These are phyloP conservation scores for Puccinia novopanici DNA, from an alignment of 1,284 basidiomycete species.

Conservation along the genomic window DNA sequence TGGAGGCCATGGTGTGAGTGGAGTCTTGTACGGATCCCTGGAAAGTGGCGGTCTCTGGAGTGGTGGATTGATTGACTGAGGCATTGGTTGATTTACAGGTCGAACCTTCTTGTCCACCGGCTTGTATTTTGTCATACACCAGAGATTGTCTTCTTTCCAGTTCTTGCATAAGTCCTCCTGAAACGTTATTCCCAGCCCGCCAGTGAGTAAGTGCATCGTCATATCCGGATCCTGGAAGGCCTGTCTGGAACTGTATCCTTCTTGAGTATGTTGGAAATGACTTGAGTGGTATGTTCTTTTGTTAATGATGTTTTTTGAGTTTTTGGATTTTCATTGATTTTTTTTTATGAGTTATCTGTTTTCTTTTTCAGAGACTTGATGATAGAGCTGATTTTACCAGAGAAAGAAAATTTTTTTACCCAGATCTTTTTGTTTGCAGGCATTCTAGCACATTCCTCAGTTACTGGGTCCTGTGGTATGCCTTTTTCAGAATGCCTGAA, in stretches of 20 bases:
- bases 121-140: conserved; percentile 22
- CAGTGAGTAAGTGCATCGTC: too few species aligned
- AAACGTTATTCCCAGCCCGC: not conserved
- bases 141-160: not conserved
- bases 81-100: too few species aligned
- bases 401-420: not conserved
- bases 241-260: too few species aligned
- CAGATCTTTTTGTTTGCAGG: not conserved
- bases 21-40: too few species aligned
- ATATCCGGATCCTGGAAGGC: too few species aligned
- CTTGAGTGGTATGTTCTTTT: too few species aligned
- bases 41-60: too few species aligned
- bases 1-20: not conserved
- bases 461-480: not conserved
- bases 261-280: too few species aligned
- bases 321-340: not conserved
- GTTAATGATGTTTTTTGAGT: too few species aligned
- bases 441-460: not conserved
- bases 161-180: not conserved
- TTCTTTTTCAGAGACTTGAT: too few species aligned
- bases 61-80: too few species aligned
- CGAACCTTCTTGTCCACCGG: not conserved
- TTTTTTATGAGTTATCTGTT: too few species aligned
- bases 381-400: not conserved
- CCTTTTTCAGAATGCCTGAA: not conserved